These are phyloP conservation scores for Chimonanthus salicifolius DNA, from an alignment of 164 flowering plant species.

Conservation along the genomic window DNA sequence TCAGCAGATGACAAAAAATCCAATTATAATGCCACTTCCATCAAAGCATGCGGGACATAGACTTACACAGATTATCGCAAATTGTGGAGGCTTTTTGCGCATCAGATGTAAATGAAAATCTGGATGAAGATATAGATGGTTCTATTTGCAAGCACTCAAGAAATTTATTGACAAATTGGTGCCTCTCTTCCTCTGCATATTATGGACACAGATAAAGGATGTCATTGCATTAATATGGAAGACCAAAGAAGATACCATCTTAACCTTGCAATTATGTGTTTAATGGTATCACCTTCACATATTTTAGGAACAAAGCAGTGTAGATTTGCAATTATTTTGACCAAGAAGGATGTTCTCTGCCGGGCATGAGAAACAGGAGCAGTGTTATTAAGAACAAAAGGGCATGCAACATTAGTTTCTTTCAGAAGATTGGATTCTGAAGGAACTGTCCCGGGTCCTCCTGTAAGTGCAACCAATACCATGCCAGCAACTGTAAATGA, in stretches of 20 bases:
- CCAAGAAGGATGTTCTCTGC: constrained; percentile 82
- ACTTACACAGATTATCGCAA: constrained; percentile 63
- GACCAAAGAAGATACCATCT: not conserved
- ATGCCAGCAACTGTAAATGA: constrained; percentile 64
- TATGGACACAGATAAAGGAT: constrained; percentile 5
- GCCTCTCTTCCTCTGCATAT: constrained; percentile 78
- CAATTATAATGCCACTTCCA: not conserved
- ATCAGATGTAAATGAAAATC: constrained; percentile 28
- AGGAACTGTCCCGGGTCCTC: constrained; percentile 11
- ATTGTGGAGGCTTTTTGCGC: constrained; percentile 41
- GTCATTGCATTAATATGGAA: not conserved
- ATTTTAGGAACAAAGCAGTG: constrained; percentile 88
- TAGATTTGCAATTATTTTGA: constrained; percentile 94
- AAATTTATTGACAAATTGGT: constrained; percentile 72
- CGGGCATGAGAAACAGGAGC: constrained; percentile 68
- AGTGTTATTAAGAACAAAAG: constrained; percentile 35
- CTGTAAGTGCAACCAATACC: constrained; percentile 33
- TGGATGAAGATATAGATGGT: constrained; percentile 34
- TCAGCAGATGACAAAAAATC: constrained; percentile 3
- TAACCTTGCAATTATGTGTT: not conserved
- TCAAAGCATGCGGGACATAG: constrained; percentile 7
- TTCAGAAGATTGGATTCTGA: constrained; percentile 20
- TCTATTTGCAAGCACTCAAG: constrained; percentile 52
- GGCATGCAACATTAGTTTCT: constrained; percentile 30
- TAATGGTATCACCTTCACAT: constrained; percentile 60